Percentiles rank a stretch among this genome's conserved stretches.
Conservation (phyloP, 768 basidiomycete genomes). For the Mycena galopus region DNA sequence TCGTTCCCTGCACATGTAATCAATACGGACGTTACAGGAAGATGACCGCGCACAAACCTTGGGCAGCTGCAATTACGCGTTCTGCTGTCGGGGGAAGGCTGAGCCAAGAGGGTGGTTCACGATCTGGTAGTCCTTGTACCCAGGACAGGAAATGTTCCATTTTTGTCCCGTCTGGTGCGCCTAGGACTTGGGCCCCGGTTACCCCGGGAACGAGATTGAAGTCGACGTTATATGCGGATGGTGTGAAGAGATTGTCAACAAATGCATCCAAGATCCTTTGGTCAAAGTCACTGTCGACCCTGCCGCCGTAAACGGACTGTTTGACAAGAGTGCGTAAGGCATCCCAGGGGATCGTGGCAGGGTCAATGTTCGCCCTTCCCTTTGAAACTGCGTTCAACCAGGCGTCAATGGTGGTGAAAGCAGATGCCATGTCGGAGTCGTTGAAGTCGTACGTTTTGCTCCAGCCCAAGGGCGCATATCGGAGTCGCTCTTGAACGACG, state of each 20-base stretch:
- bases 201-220: conserved; percentile 86
- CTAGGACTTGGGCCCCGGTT: conserved; percentile 67
- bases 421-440: conserved; percentile 96
- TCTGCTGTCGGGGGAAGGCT: conserved; percentile 94
- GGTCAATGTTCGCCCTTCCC: conserved; percentile 93
- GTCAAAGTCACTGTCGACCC: conserved; percentile 96
- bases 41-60: conserved; percentile 68
- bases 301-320: conserved; percentile 95
- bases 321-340: conserved; percentile 95
- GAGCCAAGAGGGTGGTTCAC: conserved; percentile 95
- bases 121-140: conserved; percentile 91
- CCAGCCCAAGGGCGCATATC: conserved; percentile 97
- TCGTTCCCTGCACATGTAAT: conserved; percentile 70
- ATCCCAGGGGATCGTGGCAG: conserved; percentile 93
- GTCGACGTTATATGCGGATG: conserved; percentile 91
- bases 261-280: conserved; percentile 94
- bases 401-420: conserved; percentile 90
- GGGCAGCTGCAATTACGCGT: conserved; percentile 89
- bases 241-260: conserved; percentile 90
- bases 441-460: conserved; percentile 99
- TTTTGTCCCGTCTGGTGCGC: conserved; percentile 92
- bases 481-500: conserved; percentile 94
- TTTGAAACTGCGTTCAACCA: conserved; percentile 88
- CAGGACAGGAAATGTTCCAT: conserved; percentile 92
- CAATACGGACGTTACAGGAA: neutral